Evolutionary conservation across 192 early-diverging fungal genomes (phyloP), one percentile per base, ranked within the genome.

Genomic region (Coemansia sp.): DNA sequence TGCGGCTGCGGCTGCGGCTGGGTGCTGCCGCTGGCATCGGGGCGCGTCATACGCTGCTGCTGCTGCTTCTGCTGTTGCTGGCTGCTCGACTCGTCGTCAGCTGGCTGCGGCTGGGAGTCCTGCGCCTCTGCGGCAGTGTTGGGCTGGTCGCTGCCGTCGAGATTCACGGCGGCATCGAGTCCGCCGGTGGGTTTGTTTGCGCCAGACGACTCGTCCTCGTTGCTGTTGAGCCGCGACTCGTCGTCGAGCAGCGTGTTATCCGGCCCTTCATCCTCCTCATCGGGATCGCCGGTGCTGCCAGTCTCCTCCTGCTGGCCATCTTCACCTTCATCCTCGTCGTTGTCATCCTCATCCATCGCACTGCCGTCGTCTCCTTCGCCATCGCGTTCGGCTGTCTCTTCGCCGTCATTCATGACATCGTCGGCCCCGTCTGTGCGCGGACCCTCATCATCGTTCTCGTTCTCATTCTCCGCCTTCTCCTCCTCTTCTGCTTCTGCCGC

Each of bases 151-250:
- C 79, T 69, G 61, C 81, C 82, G 56, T 87, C 86, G 65, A 82
- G 75, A 61, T 89, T 85, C 63, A 86, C 85, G 10, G 84, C 85
- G 38, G 73, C 74, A 50, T 87, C 87, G 15, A 84, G 77, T 44
- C 89, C 85, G 37, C 86, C 72, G 37, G 74, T 79, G 19, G 77
- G 71, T 66, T 89, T 86, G 62, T 90, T 76, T 16, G 86, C 85
- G 13, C 79, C 79, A 50, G 76, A 77, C 45, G 79, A 67, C 45
- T 76, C 80, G 45, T 78, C 65, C 16, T 75, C 77, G 21, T 80
- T 76, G 21, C 64, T 70, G 52, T 54, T 54, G 9, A 54, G 52
- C 26, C 67, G 65, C 48, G 69, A 67, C 15, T 67, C 69, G 21
- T 84, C 78, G 49, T 70, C 79, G 19, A 67, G 66, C 41, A 57